Percentiles rank a stretch among this genome's conserved stretches.
Conservation (phyloP, 306 rosid species). For the Dicorynia guianensis region DNA sequence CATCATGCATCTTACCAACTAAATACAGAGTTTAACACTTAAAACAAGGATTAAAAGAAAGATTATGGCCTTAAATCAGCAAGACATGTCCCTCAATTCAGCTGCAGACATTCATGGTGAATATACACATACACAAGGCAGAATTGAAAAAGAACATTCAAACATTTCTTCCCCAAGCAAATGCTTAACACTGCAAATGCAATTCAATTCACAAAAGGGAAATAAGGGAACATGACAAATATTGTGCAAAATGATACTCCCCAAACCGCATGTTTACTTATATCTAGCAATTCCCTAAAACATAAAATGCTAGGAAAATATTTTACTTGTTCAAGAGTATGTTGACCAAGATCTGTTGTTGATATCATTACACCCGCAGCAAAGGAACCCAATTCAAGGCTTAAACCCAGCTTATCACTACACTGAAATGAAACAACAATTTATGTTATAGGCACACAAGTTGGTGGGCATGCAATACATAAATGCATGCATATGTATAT, state of each 20-base stretch:
- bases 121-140: conserved; percentile 12
- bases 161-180: conserved; percentile 11
- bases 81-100: not conserved
- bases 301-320: conserved; percentile 34
- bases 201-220: conserved; percentile 8
- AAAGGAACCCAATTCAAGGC: conserved; percentile 95
- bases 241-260: conserved; percentile 24
- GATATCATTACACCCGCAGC: conserved; percentile 99
- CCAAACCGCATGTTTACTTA: conserved; percentile 27
- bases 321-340: conserved; percentile 89
- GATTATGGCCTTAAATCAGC: not conserved
- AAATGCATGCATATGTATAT: conserved; percentile 15
- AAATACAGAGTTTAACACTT: no score
- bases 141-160: conserved; percentile 31
- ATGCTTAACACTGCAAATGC: conserved; percentile 22
- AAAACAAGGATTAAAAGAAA: no score
- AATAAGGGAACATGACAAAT: conserved; percentile 25
- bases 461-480: conserved; percentile 35
- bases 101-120: conserved; percentile 21
- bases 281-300: conserved; percentile 35
- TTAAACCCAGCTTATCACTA: conserved; percentile 97
- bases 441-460: conserved; percentile 38
- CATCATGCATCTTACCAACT: no score
- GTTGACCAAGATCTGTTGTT: conserved; percentile 98
- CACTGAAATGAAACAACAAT: conserved; percentile 70